Evolutionary conservation across 768 basidiomycete species (phyloP).

Genomic region (Boletus rubescentipes): DNA sequence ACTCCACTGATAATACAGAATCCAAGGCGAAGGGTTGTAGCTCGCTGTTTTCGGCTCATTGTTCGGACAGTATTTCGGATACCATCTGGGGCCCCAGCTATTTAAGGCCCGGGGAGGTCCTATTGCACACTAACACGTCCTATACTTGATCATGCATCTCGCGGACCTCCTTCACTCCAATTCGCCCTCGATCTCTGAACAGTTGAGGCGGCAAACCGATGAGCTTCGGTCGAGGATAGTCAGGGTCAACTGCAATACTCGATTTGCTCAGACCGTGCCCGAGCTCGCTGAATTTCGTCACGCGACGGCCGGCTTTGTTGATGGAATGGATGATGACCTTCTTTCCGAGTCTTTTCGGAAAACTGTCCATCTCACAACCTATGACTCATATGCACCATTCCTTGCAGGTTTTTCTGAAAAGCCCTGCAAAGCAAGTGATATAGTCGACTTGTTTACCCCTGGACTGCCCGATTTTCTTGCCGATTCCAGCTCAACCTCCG

Average conservation of each 20-base stretch:
- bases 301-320: background rate
- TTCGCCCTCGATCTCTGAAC: background rate
- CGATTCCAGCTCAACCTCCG: too few relatives aligned
- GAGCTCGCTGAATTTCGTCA: background rate
- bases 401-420: slow-evolving; percentile 4
- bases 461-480: too few relatives aligned
- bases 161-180: slow-evolving; percentile 1
- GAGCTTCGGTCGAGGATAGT: background rate
- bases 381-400: slow-evolving; percentile 13
- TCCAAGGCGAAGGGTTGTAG: too few relatives aligned
- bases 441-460: slow-evolving; percentile 12
- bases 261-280: background rate
- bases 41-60: too few relatives aligned
- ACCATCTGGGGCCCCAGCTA: too few relatives aligned
- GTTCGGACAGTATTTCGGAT: too few relatives aligned
- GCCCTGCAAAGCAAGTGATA: background rate
- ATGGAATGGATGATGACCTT: background rate
- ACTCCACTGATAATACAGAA: too few relatives aligned
- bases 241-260: background rate
- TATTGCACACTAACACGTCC: background rate
- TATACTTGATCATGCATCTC: background rate
- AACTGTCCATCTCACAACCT: slow-evolving; percentile 13
- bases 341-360: slow-evolving; percentile 7
- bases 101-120: background rate
- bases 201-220: background rate